These are phyloP conservation scores for Exophiala alcalophila DNA, from an alignment of 2,329 filamentous ascomycete species.

Conservation along the genomic window DNA sequence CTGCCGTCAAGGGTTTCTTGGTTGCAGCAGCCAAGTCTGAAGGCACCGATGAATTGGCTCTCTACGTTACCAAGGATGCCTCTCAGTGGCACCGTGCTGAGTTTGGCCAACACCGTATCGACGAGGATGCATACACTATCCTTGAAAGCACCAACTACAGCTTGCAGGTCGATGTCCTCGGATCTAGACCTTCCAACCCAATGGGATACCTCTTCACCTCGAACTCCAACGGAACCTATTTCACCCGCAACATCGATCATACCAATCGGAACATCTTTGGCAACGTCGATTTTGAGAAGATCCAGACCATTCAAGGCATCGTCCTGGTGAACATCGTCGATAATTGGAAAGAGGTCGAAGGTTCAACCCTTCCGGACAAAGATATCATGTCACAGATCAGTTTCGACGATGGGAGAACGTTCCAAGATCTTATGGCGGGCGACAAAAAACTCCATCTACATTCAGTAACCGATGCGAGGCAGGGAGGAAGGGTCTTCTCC, in stretches of 20 bases:
- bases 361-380: conserved; percentile 57
- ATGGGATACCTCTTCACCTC: conserved; percentile 92
- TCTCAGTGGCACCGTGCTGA: conserved; percentile 85
- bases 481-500: conserved; percentile 83
- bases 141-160: conserved; percentile 97
- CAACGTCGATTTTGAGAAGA: conserved; percentile 91
- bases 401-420: conserved; percentile 91
- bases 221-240: conserved; percentile 96
- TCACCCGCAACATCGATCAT: conserved; percentile 85
- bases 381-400: conserved; percentile 74
- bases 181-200: conserved; percentile 58
- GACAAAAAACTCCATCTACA: conserved; percentile 77
- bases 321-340: conserved; percentile 85
- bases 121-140: conserved; percentile 84
- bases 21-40: conserved; percentile 77
- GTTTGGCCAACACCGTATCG: conserved; percentile 80
- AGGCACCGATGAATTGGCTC: conserved; percentile 82
- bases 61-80: conserved; percentile 84
- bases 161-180: conserved; percentile 92
- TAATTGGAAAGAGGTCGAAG: conserved; percentile 74
- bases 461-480: conserved; percentile 80
- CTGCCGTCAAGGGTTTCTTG: conserved; percentile 79
- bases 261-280: conserved; percentile 78
- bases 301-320: conserved; percentile 86
- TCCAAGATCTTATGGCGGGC: conserved; percentile 67